phyloP scores from a whole-genome alignment of 257 asterid species.

The Marsdenia floribunda region DNA sequence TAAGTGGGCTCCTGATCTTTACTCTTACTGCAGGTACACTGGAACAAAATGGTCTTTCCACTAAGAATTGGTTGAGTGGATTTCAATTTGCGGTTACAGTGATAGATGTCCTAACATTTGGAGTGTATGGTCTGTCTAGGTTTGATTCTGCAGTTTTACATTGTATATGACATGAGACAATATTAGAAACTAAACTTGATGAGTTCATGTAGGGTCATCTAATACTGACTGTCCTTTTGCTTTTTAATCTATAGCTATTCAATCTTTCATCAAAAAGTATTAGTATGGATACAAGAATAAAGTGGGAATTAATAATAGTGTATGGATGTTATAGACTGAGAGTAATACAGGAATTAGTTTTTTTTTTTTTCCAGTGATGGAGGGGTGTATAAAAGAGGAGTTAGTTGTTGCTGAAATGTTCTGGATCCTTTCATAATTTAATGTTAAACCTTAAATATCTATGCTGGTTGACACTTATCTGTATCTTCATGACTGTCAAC shows the following conservation, averaged over 20 bases:
- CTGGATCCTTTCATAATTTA: too few relatives aligned
- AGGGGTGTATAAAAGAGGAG: too few relatives aligned
- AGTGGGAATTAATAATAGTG: neutral
- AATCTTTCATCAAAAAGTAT: neutral
- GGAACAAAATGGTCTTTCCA: too few relatives aligned
- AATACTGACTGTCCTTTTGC: neutral
- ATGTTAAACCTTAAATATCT: too few relatives aligned
- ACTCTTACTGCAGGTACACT: too few relatives aligned
- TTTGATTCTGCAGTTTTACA: neutral
- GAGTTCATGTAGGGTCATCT: neutral
- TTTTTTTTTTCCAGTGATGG: too few relatives aligned
- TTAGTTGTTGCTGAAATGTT: too few relatives aligned
- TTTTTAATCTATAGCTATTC: neutral
- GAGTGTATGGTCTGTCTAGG: neutral
- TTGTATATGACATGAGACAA: neutral
- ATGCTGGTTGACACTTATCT: too few relatives aligned
- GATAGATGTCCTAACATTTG: neutral
- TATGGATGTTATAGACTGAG: neutral
- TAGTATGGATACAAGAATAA: too few relatives aligned
- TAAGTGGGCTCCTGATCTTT: slow-evolving; percentile 1
- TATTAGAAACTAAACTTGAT: neutral
- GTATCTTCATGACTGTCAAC: too few relatives aligned
- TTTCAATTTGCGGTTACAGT: neutral
- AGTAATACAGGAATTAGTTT: neutral
- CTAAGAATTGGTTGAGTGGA: neutral